Percentiles rank a stretch among this genome's conserved stretches.
Conservation (phyloP, 2,329 filamentous ascomycete genomes). For the Aspergillus ochraceoroseus region DNA sequence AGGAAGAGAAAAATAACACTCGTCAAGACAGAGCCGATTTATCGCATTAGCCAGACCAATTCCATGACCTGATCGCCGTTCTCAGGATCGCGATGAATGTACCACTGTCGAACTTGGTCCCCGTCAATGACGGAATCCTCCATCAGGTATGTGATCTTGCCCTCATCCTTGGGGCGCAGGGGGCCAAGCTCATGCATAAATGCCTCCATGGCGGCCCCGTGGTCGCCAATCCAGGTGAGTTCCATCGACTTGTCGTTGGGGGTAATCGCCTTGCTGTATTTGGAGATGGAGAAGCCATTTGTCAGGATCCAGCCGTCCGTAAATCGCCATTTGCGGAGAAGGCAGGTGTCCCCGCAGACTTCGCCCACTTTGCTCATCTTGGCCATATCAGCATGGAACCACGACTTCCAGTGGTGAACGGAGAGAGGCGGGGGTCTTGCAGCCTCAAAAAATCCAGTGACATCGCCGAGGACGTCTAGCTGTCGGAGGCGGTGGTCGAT, state of each 20-base stretch:
- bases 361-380: constrained; percentile 48
- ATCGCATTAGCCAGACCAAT: constrained; percentile 33
- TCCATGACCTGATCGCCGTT: constrained; percentile 41
- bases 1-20: constrained; percentile 1
- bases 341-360: constrained; percentile 54
- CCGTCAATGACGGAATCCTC: constrained; percentile 43
- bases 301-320: constrained; percentile 48
- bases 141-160: constrained; percentile 53
- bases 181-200: constrained; percentile 55
- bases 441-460: constrained; percentile 58
- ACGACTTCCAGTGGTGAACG: constrained; percentile 61
- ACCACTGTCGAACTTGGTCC: constrained; percentile 52
- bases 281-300: constrained; percentile 56
- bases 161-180: constrained; percentile 41
- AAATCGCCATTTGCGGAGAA: constrained; percentile 54
- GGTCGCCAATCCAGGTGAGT: constrained; percentile 50
- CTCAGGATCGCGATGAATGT: constrained; percentile 46
- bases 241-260: constrained; percentile 48
- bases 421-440: constrained; percentile 50
- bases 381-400: constrained; percentile 51
- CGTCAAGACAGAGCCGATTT: neutral
- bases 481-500: constrained; percentile 54
- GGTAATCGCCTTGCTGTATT: constrained; percentile 46
- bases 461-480: constrained; percentile 53
- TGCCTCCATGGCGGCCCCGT: constrained; percentile 38